Evolutionary conservation across 257 asterid species (phyloP).

Genomic region (Gardenia jasminoides): DNA sequence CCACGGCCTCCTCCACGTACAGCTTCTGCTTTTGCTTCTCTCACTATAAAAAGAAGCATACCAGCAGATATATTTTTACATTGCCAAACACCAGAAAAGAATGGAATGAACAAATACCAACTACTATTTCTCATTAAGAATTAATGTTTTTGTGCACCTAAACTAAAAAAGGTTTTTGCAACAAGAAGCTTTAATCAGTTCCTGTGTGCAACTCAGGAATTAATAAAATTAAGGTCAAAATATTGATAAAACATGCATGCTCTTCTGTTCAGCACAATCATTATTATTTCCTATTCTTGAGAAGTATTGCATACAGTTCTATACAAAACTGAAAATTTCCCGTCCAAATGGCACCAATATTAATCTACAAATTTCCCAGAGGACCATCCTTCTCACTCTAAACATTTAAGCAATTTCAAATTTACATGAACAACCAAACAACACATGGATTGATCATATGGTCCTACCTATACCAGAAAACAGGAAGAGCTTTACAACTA

Average conservation of each 20-base stretch:
- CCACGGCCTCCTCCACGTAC: conserved; percentile 60
- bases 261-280: no score
- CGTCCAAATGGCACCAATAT: background rate
- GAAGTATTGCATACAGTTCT: background rate
- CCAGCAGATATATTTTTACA: background rate
- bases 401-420: background rate
- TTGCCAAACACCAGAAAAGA: background rate
- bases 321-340: background rate
- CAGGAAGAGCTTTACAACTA: no score
- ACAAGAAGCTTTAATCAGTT: background rate
- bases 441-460: background rate
- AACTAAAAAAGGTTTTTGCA: background rate
- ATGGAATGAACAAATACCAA: background rate
- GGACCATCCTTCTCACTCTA: background rate
- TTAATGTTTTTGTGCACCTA: background rate
- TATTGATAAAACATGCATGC: background rate
- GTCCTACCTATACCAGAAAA: background rate
- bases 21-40: conserved; percentile 59
- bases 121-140: background rate
- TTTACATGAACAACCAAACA: background rate
- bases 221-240: background rate
- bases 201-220: background rate
- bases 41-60: conserved; percentile 39
- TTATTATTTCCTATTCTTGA: background rate
- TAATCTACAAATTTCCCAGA: background rate